Evolutionary conservation across 768 basidiomycete species (phyloP).

Genomic region (Zangia roseola): DNA sequence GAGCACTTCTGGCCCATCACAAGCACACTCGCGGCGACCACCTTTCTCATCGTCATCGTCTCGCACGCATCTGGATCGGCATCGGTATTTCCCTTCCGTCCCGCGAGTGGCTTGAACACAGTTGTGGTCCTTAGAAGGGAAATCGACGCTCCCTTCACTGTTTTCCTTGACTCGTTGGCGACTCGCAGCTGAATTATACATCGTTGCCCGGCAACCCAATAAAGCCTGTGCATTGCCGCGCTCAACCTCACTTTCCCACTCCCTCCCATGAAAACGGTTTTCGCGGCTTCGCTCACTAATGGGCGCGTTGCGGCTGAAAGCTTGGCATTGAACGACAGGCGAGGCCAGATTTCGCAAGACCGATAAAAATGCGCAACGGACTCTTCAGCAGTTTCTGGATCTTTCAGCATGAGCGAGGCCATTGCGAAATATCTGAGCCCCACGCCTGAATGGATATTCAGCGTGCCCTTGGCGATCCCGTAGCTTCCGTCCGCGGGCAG

Average conservation of each 20-base stretch:
- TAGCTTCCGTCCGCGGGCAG: conserved; percentile 55
- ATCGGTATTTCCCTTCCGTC: conserved; percentile 31
- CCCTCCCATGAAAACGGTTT: conserved; percentile 60
- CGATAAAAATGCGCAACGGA: conserved; percentile 92
- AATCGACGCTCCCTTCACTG: conserved; percentile 63
- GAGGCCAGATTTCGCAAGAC: conserved; percentile 76
- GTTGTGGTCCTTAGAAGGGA: conserved; percentile 64
- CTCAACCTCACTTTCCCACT: conserved; percentile 62
- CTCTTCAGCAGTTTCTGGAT: conserved; percentile 52
- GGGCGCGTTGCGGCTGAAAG: conserved; percentile 62
- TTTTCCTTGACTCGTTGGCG: conserved; percentile 64
- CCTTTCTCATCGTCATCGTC: conserved; percentile 58
- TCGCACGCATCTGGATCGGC: conserved; percentile 60
- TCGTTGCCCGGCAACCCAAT: conserved; percentile 82
- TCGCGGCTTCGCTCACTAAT: conserved; percentile 54
- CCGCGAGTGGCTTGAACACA: conserved; percentile 51
- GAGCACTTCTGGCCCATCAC: conserved; percentile 63
- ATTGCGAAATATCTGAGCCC: conserved; percentile 78
- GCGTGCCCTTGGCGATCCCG: conserved; percentile 57
- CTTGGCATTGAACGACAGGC: conserved; percentile 56
- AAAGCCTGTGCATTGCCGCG: conserved; percentile 64
- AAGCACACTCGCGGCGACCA: conserved; percentile 63
- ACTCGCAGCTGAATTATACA: conserved; percentile 67
- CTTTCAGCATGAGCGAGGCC: conserved; percentile 75
- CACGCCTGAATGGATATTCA: conserved; percentile 56